Base-by-base conservation (phyloP, 192 early-diverging fungal species). In the Mortierella antarctica region DNA sequence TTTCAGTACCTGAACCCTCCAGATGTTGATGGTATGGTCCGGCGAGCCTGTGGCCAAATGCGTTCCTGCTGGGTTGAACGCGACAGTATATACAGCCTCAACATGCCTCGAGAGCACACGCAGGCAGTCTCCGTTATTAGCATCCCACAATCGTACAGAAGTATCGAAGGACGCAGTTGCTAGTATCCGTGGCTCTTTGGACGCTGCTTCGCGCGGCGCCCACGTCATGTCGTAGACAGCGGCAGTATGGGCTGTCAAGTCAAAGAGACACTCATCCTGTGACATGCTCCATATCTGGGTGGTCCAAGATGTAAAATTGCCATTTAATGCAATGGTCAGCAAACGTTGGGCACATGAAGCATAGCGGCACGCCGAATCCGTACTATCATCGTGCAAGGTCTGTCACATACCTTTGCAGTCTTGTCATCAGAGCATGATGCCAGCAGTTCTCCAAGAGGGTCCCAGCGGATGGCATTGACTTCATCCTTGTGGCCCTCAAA, bases 141-240 rank as follows among this genome's bases (percentile, higher is more conserved):
- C 90, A 84, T 98, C 96, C 97, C 97, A 98, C 13, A 98, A 66
- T 23, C 94, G 88, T 45, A 95, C 87, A 3, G 92, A 92, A 9
- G 87, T 89, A 81, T 97, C 97, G 70, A 95, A 95, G 17, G 92
- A 92, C 12, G 89, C 90, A 21, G 93, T 94, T 17, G 95, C 90
- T 42, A 93, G 61, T 14, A 92, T 87, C 49, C 84, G 80, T 13
- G 81, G 82, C 48, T 77, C 58, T 57, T 86, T 86, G 51, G 84
- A 60, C 1, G 71, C 76, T 40, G 85, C 62, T 1, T 76, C 39
- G 13, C 78, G 70, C n/a, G 96, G 95, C n/a, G 92, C 87, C 96
- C 96, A 98, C 39, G 89, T 87, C 52, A 94, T 79, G 15, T 91
- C 87, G 69, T 93, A 95, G 7, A 98, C 92, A 51, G 95, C 92